Evolutionary conservation across 2,329 filamentous ascomycete genomes (phyloP), one percentile per base, ranked within the genome.

Genomic region (Pestalotiopsis sp.): DNA sequence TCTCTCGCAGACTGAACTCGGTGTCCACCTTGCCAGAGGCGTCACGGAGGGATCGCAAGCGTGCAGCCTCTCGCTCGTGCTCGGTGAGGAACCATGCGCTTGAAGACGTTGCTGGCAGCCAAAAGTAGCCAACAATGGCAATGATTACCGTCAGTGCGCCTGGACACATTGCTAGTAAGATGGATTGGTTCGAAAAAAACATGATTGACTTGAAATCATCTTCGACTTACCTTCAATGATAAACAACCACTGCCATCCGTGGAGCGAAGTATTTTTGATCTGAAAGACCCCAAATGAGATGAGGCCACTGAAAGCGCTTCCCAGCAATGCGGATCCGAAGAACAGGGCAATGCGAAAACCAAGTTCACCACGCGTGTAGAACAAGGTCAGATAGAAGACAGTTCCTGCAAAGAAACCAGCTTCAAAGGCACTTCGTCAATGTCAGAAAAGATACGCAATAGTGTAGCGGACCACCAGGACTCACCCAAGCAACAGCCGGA

Each of bases 391-490:
- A 70, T 85, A 89, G 75, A 87, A 88, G 2, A 88, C 85, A 14
- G 84, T 83, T 0, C 85, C 81, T 4, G 85, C 83, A 69, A 87
- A 87, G 76, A 88, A 89, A 0, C 85, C 87, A 0, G 86, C 86
- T 75, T 89, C 87, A 25, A 81, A 62, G 65, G 59, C 71, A 61
- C 72, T 67, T 17, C n/a, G 9, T 27, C 1, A 17, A 12, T 31
- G 17, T 59, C 36, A 52, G 52, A 20, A 14, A 38, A 12, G n/a
- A 4, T 4, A 14, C 13, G 7, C n/a, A 3, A 1, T 27, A 2
- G 13, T 23, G 6, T 52, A 4, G 25, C 9, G 23, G 36, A 45
- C 13, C 9, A 23, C 5, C 4, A 14, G 31, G 5, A 56, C 66
- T 56, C 38, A 82, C 17, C 85, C 79, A 4, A 87, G 76, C 14